Conservation (phyloP, 2,329 filamentous ascomycete genomes). For the Diaporthe caulivora region DNA sequence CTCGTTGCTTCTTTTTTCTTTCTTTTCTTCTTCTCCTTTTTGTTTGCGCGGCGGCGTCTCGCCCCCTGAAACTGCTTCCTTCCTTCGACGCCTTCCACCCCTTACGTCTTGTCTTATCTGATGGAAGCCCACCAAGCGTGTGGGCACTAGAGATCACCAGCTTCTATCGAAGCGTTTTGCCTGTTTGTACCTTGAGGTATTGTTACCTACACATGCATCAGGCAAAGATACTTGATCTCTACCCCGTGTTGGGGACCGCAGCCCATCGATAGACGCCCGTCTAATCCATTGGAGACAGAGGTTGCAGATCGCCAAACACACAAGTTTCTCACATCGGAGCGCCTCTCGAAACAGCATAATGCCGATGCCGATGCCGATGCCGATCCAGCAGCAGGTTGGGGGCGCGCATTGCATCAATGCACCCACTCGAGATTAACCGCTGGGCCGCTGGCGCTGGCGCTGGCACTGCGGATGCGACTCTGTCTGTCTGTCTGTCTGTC, state of each 20-base stretch:
- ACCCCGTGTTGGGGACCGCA: background rate
- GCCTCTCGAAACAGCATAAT: conserved; percentile 10
- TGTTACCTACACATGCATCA: no score
- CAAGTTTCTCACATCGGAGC: background rate
- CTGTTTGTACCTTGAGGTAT: background rate
- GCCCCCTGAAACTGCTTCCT: background rate
- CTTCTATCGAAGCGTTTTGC: conserved; percentile 1
- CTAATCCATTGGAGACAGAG: background rate
- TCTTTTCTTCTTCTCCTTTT: no score
- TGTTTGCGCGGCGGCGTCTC: conserved; percentile 11
- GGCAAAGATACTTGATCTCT: background rate
- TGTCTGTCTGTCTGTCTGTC: background rate
- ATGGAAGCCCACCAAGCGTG: no score
- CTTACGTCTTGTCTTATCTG: background rate
- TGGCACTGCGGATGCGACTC: background rate
- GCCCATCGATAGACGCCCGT: background rate
- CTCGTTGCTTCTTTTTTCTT: no score
- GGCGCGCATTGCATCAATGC: background rate
- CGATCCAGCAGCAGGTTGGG: background rate
- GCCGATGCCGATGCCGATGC: background rate
- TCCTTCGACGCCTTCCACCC: background rate
- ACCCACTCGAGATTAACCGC: conserved; percentile 6
- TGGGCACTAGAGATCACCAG: no score
- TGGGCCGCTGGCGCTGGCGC: conserved; percentile 16
- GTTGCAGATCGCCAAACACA: conserved; percentile 4